Conservation (phyloP, 139 green algal genomes). For the Chlorella sp. region DNA sequence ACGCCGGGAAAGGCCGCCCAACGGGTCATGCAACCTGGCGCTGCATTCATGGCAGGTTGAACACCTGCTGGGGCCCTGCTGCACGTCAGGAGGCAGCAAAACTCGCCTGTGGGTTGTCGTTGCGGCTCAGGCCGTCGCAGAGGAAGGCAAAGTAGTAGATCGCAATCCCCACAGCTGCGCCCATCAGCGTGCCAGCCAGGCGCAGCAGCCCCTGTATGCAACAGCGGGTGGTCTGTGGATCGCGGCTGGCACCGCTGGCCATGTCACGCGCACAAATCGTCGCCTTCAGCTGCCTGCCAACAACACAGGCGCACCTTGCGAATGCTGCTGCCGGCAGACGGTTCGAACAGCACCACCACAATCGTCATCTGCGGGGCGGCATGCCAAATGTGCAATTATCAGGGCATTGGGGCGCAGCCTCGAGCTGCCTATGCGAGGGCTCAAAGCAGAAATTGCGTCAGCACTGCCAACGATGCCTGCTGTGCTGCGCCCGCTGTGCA, state of each 20-base stretch:
- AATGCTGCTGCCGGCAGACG: constrained; percentile 6
- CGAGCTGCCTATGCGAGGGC: not conserved
- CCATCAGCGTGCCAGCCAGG: constrained; percentile 17
- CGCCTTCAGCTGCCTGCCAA: too few relatives aligned
- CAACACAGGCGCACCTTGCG: not conserved
- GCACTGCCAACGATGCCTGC: not conserved
- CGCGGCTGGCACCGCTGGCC: too few relatives aligned
- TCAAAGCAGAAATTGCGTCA: not conserved
- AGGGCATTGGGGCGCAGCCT: not conserved
- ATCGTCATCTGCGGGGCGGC: not conserved
- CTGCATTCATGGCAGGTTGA: too few relatives aligned
- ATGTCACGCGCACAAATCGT: too few relatives aligned
- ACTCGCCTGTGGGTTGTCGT: constrained; percentile 6
- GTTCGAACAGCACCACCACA: not conserved
- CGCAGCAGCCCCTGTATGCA: not conserved
- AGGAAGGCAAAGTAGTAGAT: constrained; percentile 9
- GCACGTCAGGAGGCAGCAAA: not conserved
- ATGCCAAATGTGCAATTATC: not conserved
- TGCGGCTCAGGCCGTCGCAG: not conserved
- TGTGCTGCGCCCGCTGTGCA: not conserved
- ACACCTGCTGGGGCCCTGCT: too few relatives aligned
- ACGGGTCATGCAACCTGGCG: too few relatives aligned
- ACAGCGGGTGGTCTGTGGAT: too few relatives aligned
- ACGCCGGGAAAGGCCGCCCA: too few relatives aligned
- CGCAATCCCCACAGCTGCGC: not conserved